A percentile compares a stretch with the other conserved stretches of the same genome.
phyloP scores from a whole-genome alignment of 78 protist genomes.

The Dictyostelium discoideum region DNA sequence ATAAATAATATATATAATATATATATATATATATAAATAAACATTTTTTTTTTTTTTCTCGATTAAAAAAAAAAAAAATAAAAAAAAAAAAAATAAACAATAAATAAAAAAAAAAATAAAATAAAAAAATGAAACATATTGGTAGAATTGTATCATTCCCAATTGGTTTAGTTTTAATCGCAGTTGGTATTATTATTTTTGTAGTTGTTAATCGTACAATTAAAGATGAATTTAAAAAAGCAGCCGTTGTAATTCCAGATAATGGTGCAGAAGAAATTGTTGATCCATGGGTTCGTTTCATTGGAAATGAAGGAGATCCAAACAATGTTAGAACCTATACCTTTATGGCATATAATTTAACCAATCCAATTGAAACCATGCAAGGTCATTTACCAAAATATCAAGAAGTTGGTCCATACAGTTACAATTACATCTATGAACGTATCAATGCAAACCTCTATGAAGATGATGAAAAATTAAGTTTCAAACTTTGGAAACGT shows the following conservation, averaged over 20 bases:
- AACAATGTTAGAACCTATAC: constrained; percentile 35
- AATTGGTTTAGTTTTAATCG: constrained; percentile 52
- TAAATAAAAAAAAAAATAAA: not conserved
- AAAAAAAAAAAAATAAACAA: not conserved
- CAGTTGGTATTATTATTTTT: constrained; percentile 67
- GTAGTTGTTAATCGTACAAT: constrained; percentile 16
- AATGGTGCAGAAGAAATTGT: constrained; percentile 9
- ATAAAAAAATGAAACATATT: constrained; percentile 5
- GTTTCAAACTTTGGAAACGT: constrained; percentile 39
- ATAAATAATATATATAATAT: not conserved
- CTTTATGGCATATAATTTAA: constrained; percentile 34
- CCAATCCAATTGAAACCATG: constrained; percentile 23
- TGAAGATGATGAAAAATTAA: constrained; percentile 14
- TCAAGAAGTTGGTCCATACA: constrained; percentile 64
- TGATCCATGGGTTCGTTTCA: constrained; percentile 66
- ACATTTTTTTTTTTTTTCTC: not conserved
- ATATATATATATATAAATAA: not conserved
- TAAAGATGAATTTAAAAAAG: not conserved
- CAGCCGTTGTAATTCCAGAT: constrained; percentile 39
- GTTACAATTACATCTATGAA: constrained; percentile 36
- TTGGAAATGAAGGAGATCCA: constrained; percentile 27
- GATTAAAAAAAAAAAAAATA: not conserved
- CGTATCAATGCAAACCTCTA: not conserved
- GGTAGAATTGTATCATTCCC: constrained; percentile 31
- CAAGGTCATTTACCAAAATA: constrained; percentile 28